phyloP scores from a whole-genome alignment of 2,329 filamentous ascomycete genomes.

The Paraphoma sp. region DNA sequence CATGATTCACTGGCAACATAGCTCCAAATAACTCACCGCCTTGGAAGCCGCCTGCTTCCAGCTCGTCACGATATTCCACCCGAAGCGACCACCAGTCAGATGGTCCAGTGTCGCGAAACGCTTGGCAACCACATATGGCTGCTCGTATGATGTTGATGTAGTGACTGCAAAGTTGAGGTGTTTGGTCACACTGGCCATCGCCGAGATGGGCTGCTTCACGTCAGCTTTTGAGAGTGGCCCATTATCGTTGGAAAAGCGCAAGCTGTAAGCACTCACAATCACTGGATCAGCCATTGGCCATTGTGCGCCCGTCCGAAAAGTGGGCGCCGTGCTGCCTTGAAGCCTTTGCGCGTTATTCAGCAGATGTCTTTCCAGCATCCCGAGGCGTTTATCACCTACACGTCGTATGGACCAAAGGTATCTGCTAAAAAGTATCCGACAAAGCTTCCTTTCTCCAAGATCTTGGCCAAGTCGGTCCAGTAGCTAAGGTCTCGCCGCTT shows the following conservation, averaged over 20 bases:
- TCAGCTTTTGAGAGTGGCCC: not conserved
- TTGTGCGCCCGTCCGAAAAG: conserved; percentile 66
- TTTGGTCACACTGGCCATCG: conserved; percentile 70
- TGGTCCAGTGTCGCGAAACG: conserved; percentile 70
- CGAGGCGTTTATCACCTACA: conserved; percentile 56
- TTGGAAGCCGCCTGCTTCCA: conserved; percentile 67
- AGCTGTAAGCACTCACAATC: conserved; percentile 35
- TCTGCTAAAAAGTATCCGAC: conserved; percentile 45
- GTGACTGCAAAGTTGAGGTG: conserved; percentile 71
- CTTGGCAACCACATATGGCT: conserved; percentile 68
- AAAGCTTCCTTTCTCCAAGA: conserved; percentile 36
- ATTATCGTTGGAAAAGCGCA: not conserved
- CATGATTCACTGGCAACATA: not conserved
- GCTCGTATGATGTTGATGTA: conserved; percentile 68
- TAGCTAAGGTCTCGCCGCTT: conserved; percentile 26
- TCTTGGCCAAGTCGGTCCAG: conserved; percentile 38
- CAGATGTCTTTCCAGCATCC: conserved; percentile 38
- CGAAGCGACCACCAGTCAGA: conserved; percentile 62
- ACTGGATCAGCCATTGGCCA: conserved; percentile 70
- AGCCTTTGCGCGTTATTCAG: not conserved
- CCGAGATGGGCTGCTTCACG: conserved; percentile 58
- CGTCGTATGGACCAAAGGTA: conserved; percentile 68
- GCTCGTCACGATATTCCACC: conserved; percentile 64
- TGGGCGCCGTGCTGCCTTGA: conserved; percentile 54
- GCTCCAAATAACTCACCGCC: not conserved